Conservation (phyloP, 2,329 filamentous ascomycete genomes). For the Xylaria arbuscula region DNA sequence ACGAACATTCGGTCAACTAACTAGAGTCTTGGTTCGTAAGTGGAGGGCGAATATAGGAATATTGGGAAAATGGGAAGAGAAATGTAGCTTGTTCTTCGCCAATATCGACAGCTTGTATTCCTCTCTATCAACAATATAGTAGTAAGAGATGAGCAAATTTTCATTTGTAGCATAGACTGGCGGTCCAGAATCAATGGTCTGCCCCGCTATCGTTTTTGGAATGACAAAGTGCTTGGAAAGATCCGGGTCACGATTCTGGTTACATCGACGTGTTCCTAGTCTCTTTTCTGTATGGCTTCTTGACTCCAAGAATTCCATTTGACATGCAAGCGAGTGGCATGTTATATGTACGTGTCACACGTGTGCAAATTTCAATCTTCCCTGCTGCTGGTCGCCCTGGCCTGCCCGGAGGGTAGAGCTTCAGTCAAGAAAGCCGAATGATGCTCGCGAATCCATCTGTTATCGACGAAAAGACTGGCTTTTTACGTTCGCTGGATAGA, state of each 20-base stretch:
- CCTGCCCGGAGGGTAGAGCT: background rate
- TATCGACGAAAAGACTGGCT: background rate
- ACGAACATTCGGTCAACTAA: conserved; percentile 2
- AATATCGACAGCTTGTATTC: background rate
- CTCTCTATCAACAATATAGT: conserved; percentile 3
- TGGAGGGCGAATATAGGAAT: background rate
- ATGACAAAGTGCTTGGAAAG: conserved; percentile 28
- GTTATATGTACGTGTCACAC: conserved; percentile 26
- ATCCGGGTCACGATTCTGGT: conserved; percentile 24
- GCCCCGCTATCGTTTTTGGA: conserved; percentile 31
- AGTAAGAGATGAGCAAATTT: conserved; percentile 31
- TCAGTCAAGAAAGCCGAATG: background rate
- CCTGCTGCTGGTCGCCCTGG: background rate
- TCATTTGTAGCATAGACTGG: conserved; percentile 27
- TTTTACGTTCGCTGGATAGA: background rate
- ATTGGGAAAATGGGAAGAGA: background rate
- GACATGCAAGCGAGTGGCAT: conserved; percentile 29
- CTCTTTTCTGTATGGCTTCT: conserved; percentile 15
- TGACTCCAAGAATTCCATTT: conserved; percentile 29
- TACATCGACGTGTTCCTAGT: conserved; percentile 25
- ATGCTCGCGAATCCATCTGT: background rate
- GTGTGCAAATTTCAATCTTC: conserved; percentile 5
- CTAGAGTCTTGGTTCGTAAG: background rate
- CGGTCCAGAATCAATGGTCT: conserved; percentile 23
- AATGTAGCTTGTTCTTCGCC: background rate